A percentile compares a stretch with the other conserved stretches of the same genome.
These are phyloP conservation scores for Pleurotus citrinopileatus DNA, from an alignment of 768 basidiomycete species.

Conservation along the genomic window DNA sequence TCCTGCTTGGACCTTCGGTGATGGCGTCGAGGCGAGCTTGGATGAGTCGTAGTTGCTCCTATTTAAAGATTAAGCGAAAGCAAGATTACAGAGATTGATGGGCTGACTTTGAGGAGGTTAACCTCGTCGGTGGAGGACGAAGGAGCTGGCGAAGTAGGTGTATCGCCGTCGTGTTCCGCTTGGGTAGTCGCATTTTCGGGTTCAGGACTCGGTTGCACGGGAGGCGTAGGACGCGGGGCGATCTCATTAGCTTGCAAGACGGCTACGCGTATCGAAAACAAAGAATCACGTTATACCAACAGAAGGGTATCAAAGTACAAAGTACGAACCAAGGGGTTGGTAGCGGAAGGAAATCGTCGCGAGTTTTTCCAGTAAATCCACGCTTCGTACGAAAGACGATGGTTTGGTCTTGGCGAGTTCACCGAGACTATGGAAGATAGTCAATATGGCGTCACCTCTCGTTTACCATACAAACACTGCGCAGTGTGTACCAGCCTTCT, in stretches of 20 bases:
- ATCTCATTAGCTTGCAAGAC: not conserved
- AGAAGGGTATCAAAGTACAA: not conserved
- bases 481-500: slow-evolving; percentile 24
- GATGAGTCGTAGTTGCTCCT: not conserved
- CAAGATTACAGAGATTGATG: too few species aligned
- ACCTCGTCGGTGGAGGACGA: too few species aligned
- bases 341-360: slow-evolving; percentile 17
- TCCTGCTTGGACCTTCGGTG: not conserved
- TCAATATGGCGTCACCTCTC: not conserved
- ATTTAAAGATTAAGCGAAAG: too few species aligned
- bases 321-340: slow-evolving; percentile 18
- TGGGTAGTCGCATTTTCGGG: too few species aligned
- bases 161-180: too few species aligned
- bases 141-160: too few species aligned
- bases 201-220: too few species aligned
- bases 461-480: slow-evolving; percentile 17
- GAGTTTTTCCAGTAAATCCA: not conserved
- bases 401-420: too few species aligned
- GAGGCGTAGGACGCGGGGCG: not conserved
- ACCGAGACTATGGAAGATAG: too few species aligned
- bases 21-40: not conserved
- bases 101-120: too few species aligned
- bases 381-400: not conserved
- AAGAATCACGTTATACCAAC: too few species aligned
- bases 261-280: not conserved